A percentile compares a stretch with the other conserved stretches of the same genome.
These are phyloP conservation scores for Yamadazyma mexicana DNA, from an alignment of 1,139 yeast genomes.

Conservation along the genomic window DNA sequence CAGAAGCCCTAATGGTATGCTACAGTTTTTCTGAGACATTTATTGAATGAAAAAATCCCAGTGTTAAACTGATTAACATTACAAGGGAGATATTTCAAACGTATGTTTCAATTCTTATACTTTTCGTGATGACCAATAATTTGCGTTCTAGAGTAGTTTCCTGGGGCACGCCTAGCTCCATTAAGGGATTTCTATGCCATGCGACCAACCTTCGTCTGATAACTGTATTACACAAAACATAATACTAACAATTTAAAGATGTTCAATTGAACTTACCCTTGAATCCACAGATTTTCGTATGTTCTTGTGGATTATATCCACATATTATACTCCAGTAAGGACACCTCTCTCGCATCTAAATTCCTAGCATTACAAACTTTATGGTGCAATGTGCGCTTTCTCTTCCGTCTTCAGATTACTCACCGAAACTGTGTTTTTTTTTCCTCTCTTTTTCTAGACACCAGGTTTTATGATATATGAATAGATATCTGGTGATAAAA, in stretches of 20 bases:
- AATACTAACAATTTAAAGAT: background rate
- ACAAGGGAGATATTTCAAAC: too few relatives aligned
- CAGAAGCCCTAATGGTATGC: conserved; percentile 10
- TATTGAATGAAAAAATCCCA: too few relatives aligned
- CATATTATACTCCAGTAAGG: too few relatives aligned
- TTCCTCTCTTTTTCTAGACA: background rate
- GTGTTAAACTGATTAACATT: too few relatives aligned
- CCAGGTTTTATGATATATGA: conserved; percentile 7
- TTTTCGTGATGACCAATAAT: conserved; percentile 45
- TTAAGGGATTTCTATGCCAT: conserved; percentile 30
- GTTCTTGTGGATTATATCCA: too few relatives aligned
- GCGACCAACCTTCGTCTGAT: conserved; percentile 38
- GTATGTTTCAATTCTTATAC: conserved; percentile 6
- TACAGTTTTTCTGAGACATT: too few relatives aligned
- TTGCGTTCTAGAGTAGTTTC: conserved; percentile 50
- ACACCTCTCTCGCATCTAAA: too few relatives aligned
- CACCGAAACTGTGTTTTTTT: background rate
- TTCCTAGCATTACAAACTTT: too few relatives aligned
- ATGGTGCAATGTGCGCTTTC: background rate
- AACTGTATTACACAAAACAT: background rate
- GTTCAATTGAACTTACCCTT: too few relatives aligned
- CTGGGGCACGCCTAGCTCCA: conserved; percentile 54
- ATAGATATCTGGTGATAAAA: conserved; percentile 10
- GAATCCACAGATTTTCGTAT: too few relatives aligned
- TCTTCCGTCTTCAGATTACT: background rate